phyloP scores from a whole-genome alignment of 306 rosid species.

The Cicer judaicum region DNA sequence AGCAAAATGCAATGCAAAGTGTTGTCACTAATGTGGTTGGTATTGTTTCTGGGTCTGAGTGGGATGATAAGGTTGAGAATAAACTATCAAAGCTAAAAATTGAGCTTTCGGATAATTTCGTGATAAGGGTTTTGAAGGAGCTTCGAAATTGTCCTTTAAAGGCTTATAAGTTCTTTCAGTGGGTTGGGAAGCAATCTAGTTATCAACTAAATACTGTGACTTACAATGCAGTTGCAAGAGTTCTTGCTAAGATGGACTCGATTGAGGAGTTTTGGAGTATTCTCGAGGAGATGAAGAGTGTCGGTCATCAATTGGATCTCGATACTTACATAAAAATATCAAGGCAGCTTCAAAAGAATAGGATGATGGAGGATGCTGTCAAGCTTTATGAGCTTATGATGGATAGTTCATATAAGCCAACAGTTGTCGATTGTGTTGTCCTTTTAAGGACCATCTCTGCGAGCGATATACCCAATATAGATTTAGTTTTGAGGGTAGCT shows the following conservation, averaged over 20 bases:
- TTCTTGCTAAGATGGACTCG: slow-evolving; percentile 61
- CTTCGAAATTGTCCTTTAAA: slow-evolving; percentile 55
- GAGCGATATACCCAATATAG: slow-evolving; percentile 57
- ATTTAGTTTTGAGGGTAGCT: slow-evolving; percentile 69
- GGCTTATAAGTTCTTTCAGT: slow-evolving; percentile 64
- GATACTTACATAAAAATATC: slow-evolving; percentile 76
- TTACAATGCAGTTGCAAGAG: slow-evolving; percentile 68
- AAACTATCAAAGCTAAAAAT: slow-evolving; percentile 52
- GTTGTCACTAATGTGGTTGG: slow-evolving; percentile 57
- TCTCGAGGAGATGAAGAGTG: slow-evolving; percentile 67
- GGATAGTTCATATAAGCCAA: slow-evolving; percentile 80
- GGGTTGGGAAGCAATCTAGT: slow-evolving; percentile 58
- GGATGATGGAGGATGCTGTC: slow-evolving; percentile 74
- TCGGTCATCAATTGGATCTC: slow-evolving; percentile 65
- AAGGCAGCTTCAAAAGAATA: slow-evolving; percentile 69
- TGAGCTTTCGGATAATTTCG: slow-evolving; percentile 60
- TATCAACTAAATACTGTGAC: slow-evolving; percentile 62
- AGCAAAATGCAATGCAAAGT: slow-evolving; percentile 59
- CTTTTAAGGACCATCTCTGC: slow-evolving; percentile 62
- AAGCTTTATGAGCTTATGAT: slow-evolving; percentile 87
- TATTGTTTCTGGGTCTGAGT: slow-evolving; percentile 58
- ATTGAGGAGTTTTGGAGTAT: slow-evolving; percentile 72
- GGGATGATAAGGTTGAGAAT: slow-evolving; percentile 56
- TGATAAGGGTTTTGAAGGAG: slow-evolving; percentile 66
- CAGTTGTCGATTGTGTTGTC: slow-evolving; percentile 55